Conservation (phyloP, 768 basidiomycete species). For the Termitomyces sp. region DNA sequence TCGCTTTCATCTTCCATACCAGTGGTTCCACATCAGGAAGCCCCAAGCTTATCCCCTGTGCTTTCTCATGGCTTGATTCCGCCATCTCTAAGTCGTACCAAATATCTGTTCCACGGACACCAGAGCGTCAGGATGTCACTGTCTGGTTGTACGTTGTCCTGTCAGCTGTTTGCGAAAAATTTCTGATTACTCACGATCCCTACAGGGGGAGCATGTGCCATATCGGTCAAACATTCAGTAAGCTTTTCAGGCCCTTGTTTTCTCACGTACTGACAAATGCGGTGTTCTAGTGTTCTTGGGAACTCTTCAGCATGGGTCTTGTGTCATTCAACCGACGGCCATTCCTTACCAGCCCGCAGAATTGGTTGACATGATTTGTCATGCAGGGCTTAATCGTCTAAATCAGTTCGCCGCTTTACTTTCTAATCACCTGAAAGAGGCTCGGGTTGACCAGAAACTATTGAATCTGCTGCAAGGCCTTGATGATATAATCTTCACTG, state of each 20-base stretch:
- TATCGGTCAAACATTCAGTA: slow-evolving; percentile 73
- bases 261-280: slow-evolving; percentile 15
- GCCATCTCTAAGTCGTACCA: slow-evolving; percentile 42
- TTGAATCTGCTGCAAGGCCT: slow-evolving; percentile 49
- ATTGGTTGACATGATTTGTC: slow-evolving; percentile 63
- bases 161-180: neutral
- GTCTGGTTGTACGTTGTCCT: slow-evolving; percentile 47
- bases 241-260: slow-evolving; percentile 25
- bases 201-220: slow-evolving; percentile 80
- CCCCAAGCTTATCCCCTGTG: slow-evolving; percentile 61
- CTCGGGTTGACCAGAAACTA: slow-evolving; percentile 47
- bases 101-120: slow-evolving; percentile 33
- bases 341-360: slow-evolving; percentile 65
- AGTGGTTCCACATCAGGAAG: slow-evolving; percentile 63
- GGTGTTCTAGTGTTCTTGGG: slow-evolving; percentile 58
- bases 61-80: slow-evolving; percentile 45
- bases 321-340: slow-evolving; percentile 65
- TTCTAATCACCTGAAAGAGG: slow-evolving; percentile 42
- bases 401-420: slow-evolving; percentile 75
- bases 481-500: slow-evolving; percentile 62
- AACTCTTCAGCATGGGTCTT: slow-evolving; percentile 64
- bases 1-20: slow-evolving; percentile 58
- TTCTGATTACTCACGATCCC: slow-evolving; percentile 6
- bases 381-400: slow-evolving; percentile 65
- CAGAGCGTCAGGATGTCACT: slow-evolving; percentile 46